Evolutionary conservation across 495 filamentous ascomycete genomes (phyloP).

Genomic region (Lasiosphaeria hispida): DNA sequence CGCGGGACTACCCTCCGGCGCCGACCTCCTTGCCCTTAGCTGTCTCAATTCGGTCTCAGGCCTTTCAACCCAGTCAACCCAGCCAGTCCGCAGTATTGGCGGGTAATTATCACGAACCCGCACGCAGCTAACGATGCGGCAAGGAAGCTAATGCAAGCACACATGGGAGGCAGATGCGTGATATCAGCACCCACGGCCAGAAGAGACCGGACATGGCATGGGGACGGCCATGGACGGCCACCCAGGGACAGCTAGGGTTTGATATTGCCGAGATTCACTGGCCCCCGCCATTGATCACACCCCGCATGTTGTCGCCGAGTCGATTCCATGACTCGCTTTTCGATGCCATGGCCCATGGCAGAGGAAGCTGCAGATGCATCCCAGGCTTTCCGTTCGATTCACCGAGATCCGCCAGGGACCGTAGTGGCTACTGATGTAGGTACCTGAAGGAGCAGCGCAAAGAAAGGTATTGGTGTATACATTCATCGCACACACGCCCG

Average conservation of each 20-base stretch:
- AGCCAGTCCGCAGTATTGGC: slow-evolving; percentile 3
- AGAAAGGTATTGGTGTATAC: too few relatives aligned
- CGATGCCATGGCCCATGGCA: background rate
- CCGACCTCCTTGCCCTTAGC: too few relatives aligned
- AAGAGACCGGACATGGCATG: background rate
- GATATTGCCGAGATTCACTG: slow-evolving; percentile 12
- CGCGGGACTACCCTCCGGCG: too few relatives aligned
- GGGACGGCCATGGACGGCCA: too few relatives aligned
- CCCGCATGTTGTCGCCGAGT: background rate
- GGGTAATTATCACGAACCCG: slow-evolving; percentile 11
- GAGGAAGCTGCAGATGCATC: background rate
- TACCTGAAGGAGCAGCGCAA: too few relatives aligned
- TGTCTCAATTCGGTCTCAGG: too few relatives aligned
- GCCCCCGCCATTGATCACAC: background rate
- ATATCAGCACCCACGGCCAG: slow-evolving; percentile 7
- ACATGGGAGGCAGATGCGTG: slow-evolving; percentile 11
- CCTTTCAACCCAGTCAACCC: background rate
- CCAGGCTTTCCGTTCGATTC: slow-evolving; percentile 10
- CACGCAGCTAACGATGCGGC: slow-evolving; percentile 21
- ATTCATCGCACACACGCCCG: too few relatives aligned
- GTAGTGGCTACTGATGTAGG: too few relatives aligned
- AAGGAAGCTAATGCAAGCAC: slow-evolving; percentile 29
- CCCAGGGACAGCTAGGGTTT: background rate
- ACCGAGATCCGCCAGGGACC: slow-evolving; percentile 10
- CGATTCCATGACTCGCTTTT: background rate